Percentiles rank a stretch among this genome's conserved stretches.
Conservation (phyloP, 495 filamentous ascomycete species). For the Lasiosphaeria ovina region DNA sequence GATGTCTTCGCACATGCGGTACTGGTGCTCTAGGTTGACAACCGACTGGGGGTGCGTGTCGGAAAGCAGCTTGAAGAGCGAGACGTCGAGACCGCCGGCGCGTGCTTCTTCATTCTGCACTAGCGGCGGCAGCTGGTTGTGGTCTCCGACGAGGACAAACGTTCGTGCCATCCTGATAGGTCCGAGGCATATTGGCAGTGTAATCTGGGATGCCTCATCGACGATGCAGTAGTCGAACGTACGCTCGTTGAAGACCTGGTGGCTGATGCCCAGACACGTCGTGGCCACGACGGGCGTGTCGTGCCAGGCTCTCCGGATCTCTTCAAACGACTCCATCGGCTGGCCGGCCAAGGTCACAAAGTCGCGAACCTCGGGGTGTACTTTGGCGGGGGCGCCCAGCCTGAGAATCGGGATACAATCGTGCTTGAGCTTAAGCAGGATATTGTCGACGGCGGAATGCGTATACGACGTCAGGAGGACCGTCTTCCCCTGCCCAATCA, state of each 20-base stretch:
- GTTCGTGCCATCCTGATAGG: slow-evolving; percentile 91
- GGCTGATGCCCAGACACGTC: slow-evolving; percentile 88
- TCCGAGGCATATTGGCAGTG: slow-evolving; percentile 86
- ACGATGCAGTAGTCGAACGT: slow-evolving; percentile 98
- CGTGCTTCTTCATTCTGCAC: slow-evolving; percentile 89
- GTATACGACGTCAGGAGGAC: slow-evolving; percentile 94
- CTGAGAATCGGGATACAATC: slow-evolving; percentile 79
- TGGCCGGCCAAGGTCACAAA: slow-evolving; percentile 76
- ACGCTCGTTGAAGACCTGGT: slow-evolving; percentile 81
- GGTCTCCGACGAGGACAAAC: slow-evolving; percentile 94
- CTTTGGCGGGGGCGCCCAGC: slow-evolving; percentile 75
- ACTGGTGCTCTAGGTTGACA: slow-evolving; percentile 89
- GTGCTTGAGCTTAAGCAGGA: slow-evolving; percentile 81
- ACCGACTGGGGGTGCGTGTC: slow-evolving; percentile 84
- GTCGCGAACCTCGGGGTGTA: slow-evolving; percentile 79
- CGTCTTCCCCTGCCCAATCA: slow-evolving; percentile 85
- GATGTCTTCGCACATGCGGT: slow-evolving; percentile 95
- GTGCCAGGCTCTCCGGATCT: slow-evolving; percentile 78
- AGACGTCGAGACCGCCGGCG: slow-evolving; percentile 84
- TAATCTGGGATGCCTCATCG: slow-evolving; percentile 97
- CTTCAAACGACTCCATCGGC: slow-evolving; percentile 71
- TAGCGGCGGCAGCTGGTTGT: slow-evolving; percentile 90
- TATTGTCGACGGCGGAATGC: slow-evolving; percentile 96
- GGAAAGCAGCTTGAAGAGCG: slow-evolving; percentile 88
- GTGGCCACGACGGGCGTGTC: slow-evolving; percentile 86